Evolutionary conservation across 495 filamentous ascomycete genomes (phyloP), one percentile per base, ranked within the genome.

Genomic region (Podospora tetraspora): DNA sequence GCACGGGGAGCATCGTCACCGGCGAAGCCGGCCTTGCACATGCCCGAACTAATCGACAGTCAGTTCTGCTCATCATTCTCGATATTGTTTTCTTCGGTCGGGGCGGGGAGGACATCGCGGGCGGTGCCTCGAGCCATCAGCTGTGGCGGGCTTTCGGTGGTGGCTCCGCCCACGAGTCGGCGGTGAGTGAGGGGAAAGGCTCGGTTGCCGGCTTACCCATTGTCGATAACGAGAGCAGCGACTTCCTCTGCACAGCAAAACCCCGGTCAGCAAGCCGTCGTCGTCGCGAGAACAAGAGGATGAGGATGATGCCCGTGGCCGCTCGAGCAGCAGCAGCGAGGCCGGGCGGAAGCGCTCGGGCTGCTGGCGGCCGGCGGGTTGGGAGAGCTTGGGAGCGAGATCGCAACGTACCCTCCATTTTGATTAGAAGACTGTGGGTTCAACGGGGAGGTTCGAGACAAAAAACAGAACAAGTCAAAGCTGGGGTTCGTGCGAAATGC

Each of bases 1-100:
- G 95, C 95, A 86, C 95, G 89, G 76, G 95, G 95, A 84, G 95
- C 95, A 93, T 99, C 95, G 80, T 99, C 95, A 94, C 95, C 95
- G 86, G 95, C 95, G 85, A 99, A 99, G 92, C 95, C 95, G 91
- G 95, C 95, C 88, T 99, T 99, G 86, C 95, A 99, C 95, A 99
- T 99, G 89, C 95, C 95, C 83, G 95, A 99, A 88, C 95, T 99
- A 81, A 29, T 77, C 59, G 73, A 61, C 68, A 75, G 82, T 90
- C 79, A 90, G 89, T 79, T 66, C 57, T 52, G 19, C 16, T 52
- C 61, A 59, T 64, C 22, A 37, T 57, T 76, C 62, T 32, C 52
- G 12, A 62, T 65, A 21, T 61, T 59, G 69, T 58, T 57, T 63
- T 62, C 27, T 63, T 62, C 27, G 16, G 19, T 52, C 43, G 37